Evolutionary conservation across 345 rosid species (phyloP).

Genomic region (Leavenworthia alabamica): DNA sequence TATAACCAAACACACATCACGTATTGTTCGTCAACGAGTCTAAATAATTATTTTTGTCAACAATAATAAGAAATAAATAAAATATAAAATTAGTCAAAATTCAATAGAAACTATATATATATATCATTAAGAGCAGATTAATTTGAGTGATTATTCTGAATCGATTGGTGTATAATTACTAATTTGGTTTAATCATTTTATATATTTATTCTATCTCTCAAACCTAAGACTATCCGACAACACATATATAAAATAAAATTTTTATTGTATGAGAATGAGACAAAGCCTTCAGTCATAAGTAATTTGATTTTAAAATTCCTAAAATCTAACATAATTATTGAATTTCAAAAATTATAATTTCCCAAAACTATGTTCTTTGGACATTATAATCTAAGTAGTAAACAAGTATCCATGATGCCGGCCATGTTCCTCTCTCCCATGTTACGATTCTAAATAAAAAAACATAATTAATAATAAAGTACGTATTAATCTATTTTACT

Average conservation of each 20-base stretch:
- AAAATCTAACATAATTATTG: constrained; percentile 6
- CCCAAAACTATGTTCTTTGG: background rate
- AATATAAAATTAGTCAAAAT: too few species aligned
- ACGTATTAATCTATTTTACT: background rate
- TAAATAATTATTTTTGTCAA: background rate
- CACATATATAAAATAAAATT: too few species aligned
- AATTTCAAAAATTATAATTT: background rate
- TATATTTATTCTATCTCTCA: background rate
- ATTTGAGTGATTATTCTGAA: background rate
- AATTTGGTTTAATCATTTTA: background rate
- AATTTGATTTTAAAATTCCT: background rate
- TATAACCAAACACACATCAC: too few species aligned
- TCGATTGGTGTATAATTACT: background rate
- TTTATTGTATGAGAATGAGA: constrained; percentile 21
- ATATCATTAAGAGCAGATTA: background rate
- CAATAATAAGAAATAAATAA: background rate
- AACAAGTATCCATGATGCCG: constrained; percentile 29
- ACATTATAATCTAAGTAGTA: constrained; percentile 16
- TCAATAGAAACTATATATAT: background rate
- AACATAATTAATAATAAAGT: background rate
- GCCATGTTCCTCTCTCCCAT: constrained; percentile 30
- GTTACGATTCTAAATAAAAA: background rate
- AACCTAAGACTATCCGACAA: background rate
- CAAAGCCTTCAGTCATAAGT: constrained; percentile 20
- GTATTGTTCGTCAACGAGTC: background rate